Base-by-base conservation (phyloP, 2,329 filamentous ascomycete genomes). In the Biscogniauxia marginata region DNA sequence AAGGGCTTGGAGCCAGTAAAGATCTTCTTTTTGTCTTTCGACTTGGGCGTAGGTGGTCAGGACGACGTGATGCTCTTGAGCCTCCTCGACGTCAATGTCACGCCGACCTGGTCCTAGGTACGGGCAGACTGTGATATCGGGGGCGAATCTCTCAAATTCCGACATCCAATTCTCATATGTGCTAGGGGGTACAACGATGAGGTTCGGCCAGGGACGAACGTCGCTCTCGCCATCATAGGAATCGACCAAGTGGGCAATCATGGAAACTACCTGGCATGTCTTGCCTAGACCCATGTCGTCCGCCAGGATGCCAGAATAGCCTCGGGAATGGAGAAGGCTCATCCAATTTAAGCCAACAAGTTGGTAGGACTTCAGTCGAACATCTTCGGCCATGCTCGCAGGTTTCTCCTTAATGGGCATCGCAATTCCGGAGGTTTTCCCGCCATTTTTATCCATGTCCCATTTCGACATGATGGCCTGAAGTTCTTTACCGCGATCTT, bases 281-380 rank as follows among this genome's bases (percentile, higher is more conserved):
- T 99, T 99, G 47, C 95, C 95, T 44, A 93, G 78, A 51, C 90
- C 95, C 95, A 99, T 99, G 70, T 99, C 95, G 70, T 99, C 95
- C 1, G 95, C 95, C 18, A 99, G 79, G 55, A 99, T 98, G 60
- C 92, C 93, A 47, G 91, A 93, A 51, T 96, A 83, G 23, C 86
- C 81, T 56, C 90, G 86, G 52, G 87, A 81, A 75, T 91, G 96
- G 13, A 99, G 81, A 47, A 98, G 75, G 54, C 87, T 86, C 68
- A 99, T 83, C 95, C 95, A 99, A 70, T 98, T 98, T 51, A 99
- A 82, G 3, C 95, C 95, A 24, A 96, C 91, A 19, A 98, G 77
- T 70, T 99, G 95, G 68, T 97, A 98, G 34, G 95, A 88, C 70
- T 98, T 97, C 78, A 99, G 86, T 43, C 83, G 78, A 54, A 93